Evolutionary conservation across 371 early-diverging fungal species (phyloP).

Genomic region (Quaeritorhiza haematococci): DNA sequence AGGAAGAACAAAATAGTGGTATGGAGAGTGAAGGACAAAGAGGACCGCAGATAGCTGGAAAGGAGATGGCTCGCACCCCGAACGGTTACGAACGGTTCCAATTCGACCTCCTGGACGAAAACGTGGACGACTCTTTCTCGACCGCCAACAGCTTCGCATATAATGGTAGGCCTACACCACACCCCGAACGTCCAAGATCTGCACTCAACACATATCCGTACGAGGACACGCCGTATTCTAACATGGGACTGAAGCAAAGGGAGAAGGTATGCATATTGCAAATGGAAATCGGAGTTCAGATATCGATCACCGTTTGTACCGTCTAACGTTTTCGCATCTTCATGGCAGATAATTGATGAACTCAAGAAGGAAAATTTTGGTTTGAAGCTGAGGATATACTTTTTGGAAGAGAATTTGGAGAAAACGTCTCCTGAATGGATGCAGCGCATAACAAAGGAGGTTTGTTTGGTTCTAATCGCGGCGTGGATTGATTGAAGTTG

Average conservation of each 20-base stretch:
- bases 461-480: too few relatives aligned
- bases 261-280: slow-evolving; percentile 48
- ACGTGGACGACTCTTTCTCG: not conserved
- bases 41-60: too few relatives aligned
- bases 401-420: slow-evolving; percentile 54
- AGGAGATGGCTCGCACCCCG: too few relatives aligned
- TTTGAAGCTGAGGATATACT: slow-evolving; percentile 64
- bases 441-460: too few relatives aligned
- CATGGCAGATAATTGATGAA: slow-evolving; percentile 58
- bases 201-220: not conserved
- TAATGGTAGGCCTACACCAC: not conserved
- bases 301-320: too few relatives aligned
- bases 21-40: too few relatives aligned
- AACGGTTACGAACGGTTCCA: not conserved
- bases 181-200: too few relatives aligned
- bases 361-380: slow-evolving; percentile 67
- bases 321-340: too few relatives aligned
- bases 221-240: not conserved
- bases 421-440: slow-evolving; percentile 57
- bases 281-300: not conserved
- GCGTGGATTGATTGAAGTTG: too few relatives aligned
- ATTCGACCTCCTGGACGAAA: not conserved
- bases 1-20: too few relatives aligned
- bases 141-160: not conserved
- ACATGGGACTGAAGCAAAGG: slow-evolving; percentile 55